Evolutionary conservation across 192 early-diverging fungal species (phyloP).

Genomic region (Backusella circina): DNA sequence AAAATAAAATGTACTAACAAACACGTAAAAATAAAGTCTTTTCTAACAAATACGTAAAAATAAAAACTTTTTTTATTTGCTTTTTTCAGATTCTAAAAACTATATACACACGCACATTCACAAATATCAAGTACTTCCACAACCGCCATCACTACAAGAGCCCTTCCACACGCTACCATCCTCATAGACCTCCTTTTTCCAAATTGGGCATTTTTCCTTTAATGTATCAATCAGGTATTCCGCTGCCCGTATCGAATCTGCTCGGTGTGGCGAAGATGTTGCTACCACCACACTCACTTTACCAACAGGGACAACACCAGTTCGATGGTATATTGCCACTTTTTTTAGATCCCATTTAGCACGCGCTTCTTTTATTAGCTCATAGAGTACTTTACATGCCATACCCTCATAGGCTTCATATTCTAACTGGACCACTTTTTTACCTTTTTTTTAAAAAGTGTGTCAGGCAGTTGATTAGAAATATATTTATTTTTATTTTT

Average conservation of each 20-base stretch:
- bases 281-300: constrained; percentile 82
- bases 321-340: constrained; percentile 75
- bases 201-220: constrained; percentile 85
- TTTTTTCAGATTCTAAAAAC: not conserved
- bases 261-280: constrained; percentile 74
- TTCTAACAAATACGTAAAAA: not conserved
- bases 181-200: constrained; percentile 90
- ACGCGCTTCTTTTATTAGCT: constrained; percentile 62
- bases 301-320: constrained; percentile 76
- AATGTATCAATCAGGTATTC: constrained; percentile 87
- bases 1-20: not conserved
- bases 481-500: not conserved
- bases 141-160: constrained; percentile 9
- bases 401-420: constrained; percentile 90
- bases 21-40: not conserved
- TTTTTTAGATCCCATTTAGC: constrained; percentile 61
- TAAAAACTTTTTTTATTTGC: not conserved
- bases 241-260: constrained; percentile 70
- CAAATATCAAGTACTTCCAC: not conserved
- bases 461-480: not conserved
- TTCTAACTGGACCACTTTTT: constrained; percentile 67
- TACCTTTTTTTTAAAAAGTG: constrained; percentile 45
- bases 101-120: no score
- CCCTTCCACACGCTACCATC: constrained; percentile 64
- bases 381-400: constrained; percentile 69